phyloP scores from a whole-genome alignment of 2,329 filamentous ascomycete species.

The Ophiocordyceps sinensis region DNA sequence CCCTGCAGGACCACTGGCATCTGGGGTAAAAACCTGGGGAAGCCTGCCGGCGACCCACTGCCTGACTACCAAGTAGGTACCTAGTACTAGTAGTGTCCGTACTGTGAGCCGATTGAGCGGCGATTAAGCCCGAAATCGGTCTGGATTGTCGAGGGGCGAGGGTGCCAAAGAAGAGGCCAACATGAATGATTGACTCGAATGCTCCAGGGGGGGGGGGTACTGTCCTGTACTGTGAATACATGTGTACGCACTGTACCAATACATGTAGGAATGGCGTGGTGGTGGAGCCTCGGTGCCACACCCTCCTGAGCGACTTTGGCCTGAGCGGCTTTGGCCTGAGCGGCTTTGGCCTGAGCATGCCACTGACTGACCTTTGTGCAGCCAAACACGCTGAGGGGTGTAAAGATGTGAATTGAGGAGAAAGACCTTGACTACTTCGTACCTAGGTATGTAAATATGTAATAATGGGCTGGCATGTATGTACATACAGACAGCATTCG shows the following conservation, averaged over 20 bases:
- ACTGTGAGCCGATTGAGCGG: not conserved
- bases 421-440: no score
- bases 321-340: not conserved
- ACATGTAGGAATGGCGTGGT: not conserved
- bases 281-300: not conserved
- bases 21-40: slow-evolving; percentile 12
- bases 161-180: no score
- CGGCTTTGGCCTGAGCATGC: not conserved
- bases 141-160: no score
- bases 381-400: no score
- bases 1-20: slow-evolving; percentile 6
- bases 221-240: not conserved
- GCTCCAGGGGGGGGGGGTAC: not conserved
- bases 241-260: not conserved
- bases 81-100: no score
- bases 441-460: no score
- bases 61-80: not conserved
- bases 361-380: not conserved
- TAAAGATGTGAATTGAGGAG: no score
- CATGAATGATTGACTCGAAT: not conserved
- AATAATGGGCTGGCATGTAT: no score
- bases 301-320: not conserved
- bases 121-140: no score
- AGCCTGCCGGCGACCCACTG: slow-evolving; percentile 9
- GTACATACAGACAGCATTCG: no score